Evolutionary conservation across 148 eudicot species (phyloP).

Genomic region (Silene uniflora): DNA sequence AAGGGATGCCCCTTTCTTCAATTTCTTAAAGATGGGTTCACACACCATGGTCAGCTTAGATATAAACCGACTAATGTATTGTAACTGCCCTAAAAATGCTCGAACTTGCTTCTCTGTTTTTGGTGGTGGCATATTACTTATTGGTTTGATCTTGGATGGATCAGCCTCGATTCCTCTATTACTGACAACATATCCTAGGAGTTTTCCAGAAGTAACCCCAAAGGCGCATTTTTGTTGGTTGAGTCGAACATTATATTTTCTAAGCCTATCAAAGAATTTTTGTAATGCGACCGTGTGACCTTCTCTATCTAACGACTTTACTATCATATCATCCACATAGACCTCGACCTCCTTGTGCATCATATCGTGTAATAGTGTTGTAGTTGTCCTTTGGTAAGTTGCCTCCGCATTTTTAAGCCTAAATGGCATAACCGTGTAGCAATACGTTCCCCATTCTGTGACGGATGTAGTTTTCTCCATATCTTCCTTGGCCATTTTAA

Average conservation of each 20-base stretch:
- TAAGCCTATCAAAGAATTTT: background rate
- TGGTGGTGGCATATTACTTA: background rate
- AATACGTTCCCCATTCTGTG: background rate
- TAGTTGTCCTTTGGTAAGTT: background rate
- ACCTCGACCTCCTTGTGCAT: too few species aligned
- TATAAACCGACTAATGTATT: background rate
- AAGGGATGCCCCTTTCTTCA: background rate
- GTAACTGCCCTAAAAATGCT: background rate
- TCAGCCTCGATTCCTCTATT: background rate
- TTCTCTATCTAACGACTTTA: too few species aligned
- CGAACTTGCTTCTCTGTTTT: background rate
- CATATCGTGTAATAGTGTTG: background rate
- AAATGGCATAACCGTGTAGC: background rate
- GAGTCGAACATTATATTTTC: background rate
- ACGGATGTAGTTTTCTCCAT: background rate
- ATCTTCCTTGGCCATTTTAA: background rate
- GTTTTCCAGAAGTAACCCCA: background rate
- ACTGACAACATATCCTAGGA: background rate
- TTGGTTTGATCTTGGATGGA: background rate
- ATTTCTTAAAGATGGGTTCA: slow-evolving; percentile 5
- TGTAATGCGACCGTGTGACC: too few species aligned
- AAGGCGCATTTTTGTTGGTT: slow-evolving; percentile 14
- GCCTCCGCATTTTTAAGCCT: background rate
- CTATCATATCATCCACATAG: too few species aligned
- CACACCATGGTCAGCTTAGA: background rate